Base-by-base conservation (phyloP, 1,284 basidiomycete genomes). In the Trichosporon faecale region DNA sequence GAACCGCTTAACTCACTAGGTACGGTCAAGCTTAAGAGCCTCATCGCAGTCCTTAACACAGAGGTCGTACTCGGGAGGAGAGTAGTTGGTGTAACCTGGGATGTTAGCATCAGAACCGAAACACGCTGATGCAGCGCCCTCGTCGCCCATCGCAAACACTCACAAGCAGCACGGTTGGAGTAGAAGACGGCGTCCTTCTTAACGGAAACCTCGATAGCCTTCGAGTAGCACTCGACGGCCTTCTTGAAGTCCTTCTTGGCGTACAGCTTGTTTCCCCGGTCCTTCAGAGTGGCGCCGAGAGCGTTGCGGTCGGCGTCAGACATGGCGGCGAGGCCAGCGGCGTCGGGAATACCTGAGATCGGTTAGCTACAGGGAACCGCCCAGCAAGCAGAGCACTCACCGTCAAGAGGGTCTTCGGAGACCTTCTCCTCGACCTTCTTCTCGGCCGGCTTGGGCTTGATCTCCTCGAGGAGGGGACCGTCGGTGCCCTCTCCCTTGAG, bases 101-200 rank as follows among this genome's bases (percentile, higher is more conserved):
- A 21, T 44, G 66, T 66, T 25, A 44, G 35, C 44, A 14, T 64
- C 35, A 40, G 23, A 16, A 8, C n/a, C 33, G n/a, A 29, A 16
- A 60, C 35, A 49, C 23, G n/a, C 49, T 52, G 21, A 52, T 25
- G 49, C 21, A 23, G 49, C 49, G 23, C 18, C 21, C 21, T 52
- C 21, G 8, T 12, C 21, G 49, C 35, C 18, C 46, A 70, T 66
- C 29, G 84, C 2, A 31, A 33, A 6, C 5, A 79, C 90, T 76
- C 72, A 94, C 95, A 98, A 71, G 97, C 97, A 60, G 96, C 96
- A 70, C 97, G 91, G 85, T 99, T 99, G 82, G 92, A 94, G 88
- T 91, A 98, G 86, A 93, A 99, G 65, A 98, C 94, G 35, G 96
- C 91, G 80, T 97, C 93, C 31, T 92, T 90, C 80, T 90, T 90